Evolutionary conservation across 2,329 filamentous ascomycete genomes (phyloP).

Genomic region (Elsinoe arachidis): DNA sequence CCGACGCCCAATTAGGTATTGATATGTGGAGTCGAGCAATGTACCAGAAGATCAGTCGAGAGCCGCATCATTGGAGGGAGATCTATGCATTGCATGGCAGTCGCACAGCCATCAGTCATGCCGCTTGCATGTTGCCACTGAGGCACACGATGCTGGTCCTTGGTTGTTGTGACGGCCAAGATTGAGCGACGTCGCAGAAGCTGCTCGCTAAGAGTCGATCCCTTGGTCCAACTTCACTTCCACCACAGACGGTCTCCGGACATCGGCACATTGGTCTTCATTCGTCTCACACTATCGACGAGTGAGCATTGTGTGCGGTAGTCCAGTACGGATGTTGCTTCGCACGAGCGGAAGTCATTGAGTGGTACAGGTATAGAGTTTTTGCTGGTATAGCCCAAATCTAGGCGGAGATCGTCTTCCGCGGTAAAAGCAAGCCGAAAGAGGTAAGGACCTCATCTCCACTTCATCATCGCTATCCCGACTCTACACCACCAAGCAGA

Average conservation of each 20-base stretch:
- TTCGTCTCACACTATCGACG: no score
- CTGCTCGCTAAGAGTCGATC: no score
- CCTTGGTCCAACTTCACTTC: no score
- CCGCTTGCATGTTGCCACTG: neutral
- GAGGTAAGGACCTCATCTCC: neutral
- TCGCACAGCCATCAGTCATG: neutral
- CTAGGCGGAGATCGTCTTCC: conserved; percentile 4
- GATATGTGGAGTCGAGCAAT: neutral
- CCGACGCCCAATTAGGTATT: neutral
- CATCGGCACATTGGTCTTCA: no score
- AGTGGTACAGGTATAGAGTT: neutral
- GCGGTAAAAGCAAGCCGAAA: neutral
- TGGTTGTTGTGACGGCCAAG: no score
- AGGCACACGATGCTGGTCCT: no score
- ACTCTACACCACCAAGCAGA: neutral
- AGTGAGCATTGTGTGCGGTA: no score
- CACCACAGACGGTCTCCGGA: no score
- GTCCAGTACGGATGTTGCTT: neutral
- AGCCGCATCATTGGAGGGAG: neutral
- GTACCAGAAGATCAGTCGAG: neutral
- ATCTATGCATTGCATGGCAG: neutral
- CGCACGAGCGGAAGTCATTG: conserved; percentile 1
- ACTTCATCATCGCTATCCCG: neutral
- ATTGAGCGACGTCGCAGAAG: no score
- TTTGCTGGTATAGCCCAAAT: neutral